Base-by-base conservation (phyloP, 768 basidiomycete genomes). In the Jaapia argillacea region DNA sequence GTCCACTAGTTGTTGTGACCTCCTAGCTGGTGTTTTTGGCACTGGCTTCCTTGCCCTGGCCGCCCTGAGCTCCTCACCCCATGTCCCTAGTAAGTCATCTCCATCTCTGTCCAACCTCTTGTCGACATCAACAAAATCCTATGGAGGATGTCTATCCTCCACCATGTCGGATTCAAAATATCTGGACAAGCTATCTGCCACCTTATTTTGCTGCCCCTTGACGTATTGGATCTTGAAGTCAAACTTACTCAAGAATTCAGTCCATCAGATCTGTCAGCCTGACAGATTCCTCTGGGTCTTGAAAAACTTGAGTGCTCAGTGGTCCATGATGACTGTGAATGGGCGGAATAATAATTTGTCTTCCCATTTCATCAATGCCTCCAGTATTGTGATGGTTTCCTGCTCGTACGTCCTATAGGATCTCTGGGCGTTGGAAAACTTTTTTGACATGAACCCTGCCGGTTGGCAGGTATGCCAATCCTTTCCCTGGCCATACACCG, bases 321-420 rank as follows among this genome's bases (percentile, higher is more conserved):
- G 61, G 41, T 64, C 57, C 0, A 56, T 59, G 0, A 59, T 43
- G 1, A 64, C 46, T 47, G 1, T 35, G 48, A 12, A 64, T 46
- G 1, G 28, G 23, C 4, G 42, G 46, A 1, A 60, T 57, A 0
- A 64, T 36, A 0, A 62, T 25, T 62, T 60, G 31, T 64, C 58
- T 38, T 62, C 60, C 60, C 55, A 63, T 24, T 59, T 60, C 3
- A 61, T 10, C 0, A 63, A 40, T 1, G 36, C 53, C 43, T 52
- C 41, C 6, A 54, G 2, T 10, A 54, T 48, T 1, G 41, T 49
- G 0, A 54, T 16, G 1, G 46, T 44, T 24, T 55, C 52, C 1
- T 39, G 39, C 25, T 61, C 56, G 33, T 49, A 54, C 5, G 51
- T 51, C 2, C 26, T 27, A 37, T 63, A 61, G 18, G 42, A 31